These are phyloP conservation scores for Kodamaea kakaduensis DNA, from an alignment of 805 yeast species.

Conservation along the genomic window DNA sequence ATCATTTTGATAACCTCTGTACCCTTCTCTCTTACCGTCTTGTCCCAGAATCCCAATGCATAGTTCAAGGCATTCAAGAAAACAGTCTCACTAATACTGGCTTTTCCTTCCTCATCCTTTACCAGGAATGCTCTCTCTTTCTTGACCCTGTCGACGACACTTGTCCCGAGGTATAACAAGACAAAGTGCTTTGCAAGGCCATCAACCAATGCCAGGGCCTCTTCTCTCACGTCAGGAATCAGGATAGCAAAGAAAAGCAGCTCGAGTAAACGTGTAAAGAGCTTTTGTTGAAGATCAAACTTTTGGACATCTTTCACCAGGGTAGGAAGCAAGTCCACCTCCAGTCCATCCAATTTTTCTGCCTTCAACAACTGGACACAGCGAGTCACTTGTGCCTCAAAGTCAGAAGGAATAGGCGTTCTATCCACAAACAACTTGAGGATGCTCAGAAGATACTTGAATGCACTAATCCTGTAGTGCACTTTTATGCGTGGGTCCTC, in stretches of 20 bases:
- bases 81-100: constrained; percentile 63
- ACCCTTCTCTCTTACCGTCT: constrained; percentile 69
- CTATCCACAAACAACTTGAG: constrained; percentile 65
- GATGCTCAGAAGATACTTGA: constrained; percentile 61
- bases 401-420: constrained; percentile 44
- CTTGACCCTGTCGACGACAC: constrained; percentile 63
- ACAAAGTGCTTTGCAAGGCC: constrained; percentile 77
- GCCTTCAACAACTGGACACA: constrained; percentile 45
- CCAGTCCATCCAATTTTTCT: constrained; percentile 30
- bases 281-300: constrained; percentile 58
- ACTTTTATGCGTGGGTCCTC: constrained; percentile 60
- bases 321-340: constrained; percentile 37
- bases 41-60: constrained; percentile 75
- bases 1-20: constrained; percentile 59
- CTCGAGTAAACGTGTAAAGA: constrained; percentile 62
- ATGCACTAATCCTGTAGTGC: constrained; percentile 76
- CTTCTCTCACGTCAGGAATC: constrained; percentile 64
- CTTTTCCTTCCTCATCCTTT: constrained; percentile 74
- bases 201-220: constrained; percentile 58
- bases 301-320: constrained; percentile 45
- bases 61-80: constrained; percentile 70
- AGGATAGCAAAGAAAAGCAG: constrained; percentile 74
- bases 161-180: constrained; percentile 69
- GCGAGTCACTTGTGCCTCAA: constrained; percentile 41
- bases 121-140: constrained; percentile 68